Evolutionary conservation across 2,329 filamentous ascomycete species (phyloP), one percentile per base, ranked within the genome.

Genomic region (Alternaria angustiovoidea): DNA sequence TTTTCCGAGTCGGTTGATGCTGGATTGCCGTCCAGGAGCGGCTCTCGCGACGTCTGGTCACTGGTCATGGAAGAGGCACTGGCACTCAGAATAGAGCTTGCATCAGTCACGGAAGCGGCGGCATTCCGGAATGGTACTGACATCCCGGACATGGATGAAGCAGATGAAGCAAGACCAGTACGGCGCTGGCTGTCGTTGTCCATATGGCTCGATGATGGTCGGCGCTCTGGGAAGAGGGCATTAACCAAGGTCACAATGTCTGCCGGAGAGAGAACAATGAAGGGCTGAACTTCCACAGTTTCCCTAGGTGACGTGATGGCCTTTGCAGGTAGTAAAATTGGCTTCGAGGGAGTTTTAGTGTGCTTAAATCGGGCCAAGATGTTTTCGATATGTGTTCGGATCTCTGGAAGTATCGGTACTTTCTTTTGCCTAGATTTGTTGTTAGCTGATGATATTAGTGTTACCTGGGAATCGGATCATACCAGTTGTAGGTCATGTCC

Each of bases 191-290:
- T 64, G 24, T 77, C 76, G 54, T 78, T 84, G 73, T 74, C 78
- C 70, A 67, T 80, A 71, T 69, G 82, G 73, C 67, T 83, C 66
- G 89, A 92, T 36, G 84, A 83, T 2, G 90, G 88, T 41, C 89
- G 83, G 54, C 86, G 85, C 70, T 92, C 89, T 0, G 94, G 94
- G 72, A 94, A 96, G 14, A 97, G 85, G 11, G 91, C 90, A 76
- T 95, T 92, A 64, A 96, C 87, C 69, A 96, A 81, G 3, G 92
- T 94, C 36, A 91, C 83, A 66, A 96, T 82, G 75, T 97, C 94
- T 41, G 91, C 86, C 36, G 92, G 88, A 72, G 91, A 92, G 66
- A 97, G 80, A 34, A 94, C 90, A 70, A 96, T 82, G 73, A 93
- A 95, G 32, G 89, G 91, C 72, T 91, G 91, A 9, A 93, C 90